A percentile compares a stretch with the other conserved stretches of the same genome.
phyloP scores from a whole-genome alignment of 192 early-diverging fungal genomes.

The Chytriomyces hyalinus region DNA sequence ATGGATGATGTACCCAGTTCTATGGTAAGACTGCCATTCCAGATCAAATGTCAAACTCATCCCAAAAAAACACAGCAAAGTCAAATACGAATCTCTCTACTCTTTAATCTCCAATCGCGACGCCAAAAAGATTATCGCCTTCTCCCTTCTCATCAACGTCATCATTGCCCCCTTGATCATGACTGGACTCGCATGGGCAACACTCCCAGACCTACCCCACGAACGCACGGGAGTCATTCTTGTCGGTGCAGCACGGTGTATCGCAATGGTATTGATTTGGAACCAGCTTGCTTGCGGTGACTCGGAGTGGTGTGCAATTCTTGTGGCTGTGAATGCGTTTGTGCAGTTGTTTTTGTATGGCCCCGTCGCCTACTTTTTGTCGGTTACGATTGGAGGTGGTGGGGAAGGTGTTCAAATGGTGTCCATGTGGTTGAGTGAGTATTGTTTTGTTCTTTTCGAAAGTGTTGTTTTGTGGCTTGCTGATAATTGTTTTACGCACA shows the following conservation, averaged over 20 bases:
- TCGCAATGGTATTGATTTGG: constrained; percentile 84
- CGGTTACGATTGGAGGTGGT: constrained; percentile 53
- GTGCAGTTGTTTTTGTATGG: constrained; percentile 69
- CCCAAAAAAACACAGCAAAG: constrained; percentile 29
- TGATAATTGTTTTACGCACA: constrained; percentile 27
- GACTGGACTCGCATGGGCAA: constrained; percentile 70
- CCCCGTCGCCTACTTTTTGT: constrained; percentile 64
- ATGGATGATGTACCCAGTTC: constrained; percentile 77
- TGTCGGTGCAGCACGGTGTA: constrained; percentile 63
- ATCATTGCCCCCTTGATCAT: constrained; percentile 70
- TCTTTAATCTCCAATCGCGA: constrained; percentile 2
- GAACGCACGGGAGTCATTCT: constrained; percentile 70
- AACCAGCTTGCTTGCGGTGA: constrained; percentile 72
- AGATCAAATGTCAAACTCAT: not conserved
- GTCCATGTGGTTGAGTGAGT: constrained; percentile 58
- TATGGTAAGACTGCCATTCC: constrained; percentile 49
- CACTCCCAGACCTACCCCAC: constrained; percentile 68
- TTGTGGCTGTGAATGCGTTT: constrained; percentile 73
- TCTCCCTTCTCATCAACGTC: constrained; percentile 71
- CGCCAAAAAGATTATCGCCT: constrained; percentile 37
- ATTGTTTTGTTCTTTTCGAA: constrained; percentile 10
- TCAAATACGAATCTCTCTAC: constrained; percentile 52
- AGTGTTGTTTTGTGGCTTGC: constrained; percentile 3
- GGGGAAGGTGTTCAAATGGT: constrained; percentile 31
- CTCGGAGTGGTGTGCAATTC: constrained; percentile 68